phyloP scores from a whole-genome alignment of 768 basidiomycete genomes.

The Collybia nuda region DNA sequence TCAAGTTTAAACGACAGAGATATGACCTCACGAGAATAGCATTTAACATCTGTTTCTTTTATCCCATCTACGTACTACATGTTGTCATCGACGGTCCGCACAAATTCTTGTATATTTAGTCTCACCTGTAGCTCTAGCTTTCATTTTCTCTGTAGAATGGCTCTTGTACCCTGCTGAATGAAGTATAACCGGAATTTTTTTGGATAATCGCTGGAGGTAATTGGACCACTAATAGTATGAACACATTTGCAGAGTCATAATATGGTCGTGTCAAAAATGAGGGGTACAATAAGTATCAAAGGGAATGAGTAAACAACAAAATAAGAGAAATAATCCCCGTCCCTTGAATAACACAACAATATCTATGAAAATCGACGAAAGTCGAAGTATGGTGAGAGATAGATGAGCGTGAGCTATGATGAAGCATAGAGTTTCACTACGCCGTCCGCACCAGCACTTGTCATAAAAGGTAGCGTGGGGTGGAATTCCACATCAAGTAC shows the following conservation, averaged over 20 bases:
- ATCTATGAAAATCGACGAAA: conserved; percentile 27
- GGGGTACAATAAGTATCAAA: conserved; percentile 22
- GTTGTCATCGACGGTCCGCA: conserved; percentile 3
- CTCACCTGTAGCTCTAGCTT: conserved; percentile 39
- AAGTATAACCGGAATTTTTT: too few relatives aligned
- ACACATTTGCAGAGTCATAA: conserved; percentile 13
- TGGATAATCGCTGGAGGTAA: not conserved
- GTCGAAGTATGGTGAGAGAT: conserved; percentile 7
- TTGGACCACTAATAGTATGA: not conserved
- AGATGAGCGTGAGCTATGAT: conserved; percentile 46
- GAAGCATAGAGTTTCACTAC: conserved; percentile 90
- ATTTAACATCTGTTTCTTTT: not conserved
- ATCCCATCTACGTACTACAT: conserved; percentile 9
- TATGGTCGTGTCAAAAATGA: conserved; percentile 20
- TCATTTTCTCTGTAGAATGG: conserved; percentile 4
- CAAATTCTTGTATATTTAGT: conserved; percentile 32
- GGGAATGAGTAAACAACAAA: conserved; percentile 25
- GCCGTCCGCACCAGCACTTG: conserved; percentile 94
- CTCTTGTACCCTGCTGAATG: not conserved
- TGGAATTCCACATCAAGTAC: conserved; percentile 88
- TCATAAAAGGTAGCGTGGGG: conserved; percentile 81
- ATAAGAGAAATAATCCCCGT: conserved; percentile 22
- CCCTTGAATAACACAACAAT: conserved; percentile 31
- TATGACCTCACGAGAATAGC: conserved; percentile 22
- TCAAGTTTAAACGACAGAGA: conserved; percentile 22